Evolutionary conservation across 2,329 filamentous ascomycete genomes (phyloP).

Genomic region (Phaeosphaeriaceae sp.): DNA sequence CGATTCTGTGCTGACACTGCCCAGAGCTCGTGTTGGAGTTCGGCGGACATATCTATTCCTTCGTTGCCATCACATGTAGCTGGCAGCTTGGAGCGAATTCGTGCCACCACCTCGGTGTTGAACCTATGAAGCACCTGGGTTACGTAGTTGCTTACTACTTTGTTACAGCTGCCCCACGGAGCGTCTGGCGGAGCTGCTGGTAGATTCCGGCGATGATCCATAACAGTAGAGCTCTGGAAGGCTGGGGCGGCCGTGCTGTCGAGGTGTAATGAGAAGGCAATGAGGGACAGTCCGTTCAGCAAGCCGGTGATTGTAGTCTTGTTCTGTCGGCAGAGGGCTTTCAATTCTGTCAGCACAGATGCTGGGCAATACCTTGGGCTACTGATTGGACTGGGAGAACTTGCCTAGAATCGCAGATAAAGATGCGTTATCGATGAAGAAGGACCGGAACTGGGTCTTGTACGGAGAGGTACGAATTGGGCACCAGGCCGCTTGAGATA

Average conservation of each 20-base stretch:
- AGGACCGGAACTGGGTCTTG: conserved; percentile 20
- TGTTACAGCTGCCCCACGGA: conserved; percentile 18
- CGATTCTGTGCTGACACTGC: conserved; percentile 35
- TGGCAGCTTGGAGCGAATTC: conserved; percentile 31
- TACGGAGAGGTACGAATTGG: conserved; percentile 17
- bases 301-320: conserved; percentile 29
- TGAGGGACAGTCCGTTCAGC: conserved; percentile 21
- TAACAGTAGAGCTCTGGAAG: background rate
- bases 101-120: conserved; percentile 23
- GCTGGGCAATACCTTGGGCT: no score
- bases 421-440: conserved; percentile 17
- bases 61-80: conserved; percentile 11
- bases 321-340: conserved; percentile 24
- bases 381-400: no score
- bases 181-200: background rate
- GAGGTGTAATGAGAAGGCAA: conserved; percentile 22
- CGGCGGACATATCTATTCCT: conserved; percentile 30
- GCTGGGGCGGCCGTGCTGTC: background rate
- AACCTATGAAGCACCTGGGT: conserved; percentile 22
- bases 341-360: conserved; percentile 18
- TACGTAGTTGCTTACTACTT: conserved; percentile 25
- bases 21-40: conserved; percentile 42
- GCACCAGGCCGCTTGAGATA: conserved; percentile 16
- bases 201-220: background rate
- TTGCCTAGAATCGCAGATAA: no score